Conservation (phyloP, 2,329 filamentous ascomycete genomes). For the Apiospora arundinis region DNA sequence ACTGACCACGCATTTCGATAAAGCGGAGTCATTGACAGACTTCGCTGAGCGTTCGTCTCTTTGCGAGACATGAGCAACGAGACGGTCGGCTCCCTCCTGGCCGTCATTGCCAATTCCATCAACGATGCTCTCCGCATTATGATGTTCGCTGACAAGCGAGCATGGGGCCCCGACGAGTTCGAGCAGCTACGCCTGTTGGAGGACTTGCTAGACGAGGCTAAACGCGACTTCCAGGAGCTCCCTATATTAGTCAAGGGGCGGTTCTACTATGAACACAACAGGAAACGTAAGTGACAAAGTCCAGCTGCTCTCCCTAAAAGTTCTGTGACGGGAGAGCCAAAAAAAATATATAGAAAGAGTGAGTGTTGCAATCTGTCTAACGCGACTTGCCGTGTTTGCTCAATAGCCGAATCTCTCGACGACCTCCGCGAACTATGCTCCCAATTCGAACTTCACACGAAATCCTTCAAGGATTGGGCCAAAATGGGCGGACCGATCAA, state of each 20-base stretch:
- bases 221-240: conserved; percentile 66
- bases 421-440: conserved; percentile 55
- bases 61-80: conserved; percentile 48
- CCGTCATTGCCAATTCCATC: conserved; percentile 61
- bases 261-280: conserved; percentile 64
- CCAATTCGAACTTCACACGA: conserved; percentile 54
- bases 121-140: conserved; percentile 60
- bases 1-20: conserved; percentile 8
- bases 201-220: conserved; percentile 63
- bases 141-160: conserved; percentile 62
- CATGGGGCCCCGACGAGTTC: conserved; percentile 65
- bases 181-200: conserved; percentile 63
- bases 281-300: conserved; percentile 51
- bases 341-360: too few relatives aligned
- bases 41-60: conserved; percentile 16
- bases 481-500: conserved; percentile 61
- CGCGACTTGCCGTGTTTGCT: background rate
- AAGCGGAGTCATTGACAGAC: conserved; percentile 7
- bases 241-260: conserved; percentile 60
- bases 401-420: conserved; percentile 56
- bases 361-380: background rate
- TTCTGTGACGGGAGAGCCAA: too few relatives aligned
- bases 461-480: conserved; percentile 61
- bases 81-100: conserved; percentile 64
- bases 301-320: background rate